Evolutionary conservation across 176 grass and related monocot species (phyloP).

Genomic region (Typha latifolia): DNA sequence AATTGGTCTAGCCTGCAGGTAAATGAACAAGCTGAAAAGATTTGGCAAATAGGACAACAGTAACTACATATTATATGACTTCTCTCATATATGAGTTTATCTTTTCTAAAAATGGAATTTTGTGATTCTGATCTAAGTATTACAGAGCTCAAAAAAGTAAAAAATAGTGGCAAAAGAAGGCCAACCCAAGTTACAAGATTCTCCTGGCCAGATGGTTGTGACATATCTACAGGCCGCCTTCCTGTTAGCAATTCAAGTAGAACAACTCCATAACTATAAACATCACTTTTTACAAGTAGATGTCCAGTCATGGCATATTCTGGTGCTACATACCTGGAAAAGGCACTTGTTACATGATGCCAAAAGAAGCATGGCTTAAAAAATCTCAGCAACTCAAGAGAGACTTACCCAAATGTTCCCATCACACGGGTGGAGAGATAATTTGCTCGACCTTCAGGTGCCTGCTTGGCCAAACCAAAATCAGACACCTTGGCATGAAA

Average conservation of each 20-base stretch:
- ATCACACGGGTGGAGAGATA: constrained; percentile 98
- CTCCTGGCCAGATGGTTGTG: constrained; percentile 90
- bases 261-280: constrained; percentile 99
- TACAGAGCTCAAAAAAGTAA: background rate
- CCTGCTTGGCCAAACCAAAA: constrained; percentile 97
- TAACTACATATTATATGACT: background rate
- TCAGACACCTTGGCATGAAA: constrained; percentile 98
- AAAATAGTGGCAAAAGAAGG: constrained; percentile 23
- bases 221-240: constrained; percentile 87
- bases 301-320: constrained; percentile 99
- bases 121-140: background rate
- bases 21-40: too few relatives aligned
- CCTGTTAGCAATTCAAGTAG: constrained; percentile 90
- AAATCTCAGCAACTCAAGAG: background rate
- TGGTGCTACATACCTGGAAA: constrained; percentile 87
- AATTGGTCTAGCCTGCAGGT: constrained; percentile 64
- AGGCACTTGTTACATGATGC: constrained; percentile 2
- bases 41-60: too few relatives aligned
- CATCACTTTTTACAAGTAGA: constrained; percentile 97
- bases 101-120: background rate
- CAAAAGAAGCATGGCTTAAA: too few relatives aligned
- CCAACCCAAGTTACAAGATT: constrained; percentile 94
- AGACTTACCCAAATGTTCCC: constrained; percentile 86
- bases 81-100: background rate
- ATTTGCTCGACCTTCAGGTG: constrained; percentile 78